Evolutionary conservation across 192 early-diverging fungal species (phyloP), one percentile per base, ranked within the genome.

Genomic region (Backusella liffmaniae): DNA sequence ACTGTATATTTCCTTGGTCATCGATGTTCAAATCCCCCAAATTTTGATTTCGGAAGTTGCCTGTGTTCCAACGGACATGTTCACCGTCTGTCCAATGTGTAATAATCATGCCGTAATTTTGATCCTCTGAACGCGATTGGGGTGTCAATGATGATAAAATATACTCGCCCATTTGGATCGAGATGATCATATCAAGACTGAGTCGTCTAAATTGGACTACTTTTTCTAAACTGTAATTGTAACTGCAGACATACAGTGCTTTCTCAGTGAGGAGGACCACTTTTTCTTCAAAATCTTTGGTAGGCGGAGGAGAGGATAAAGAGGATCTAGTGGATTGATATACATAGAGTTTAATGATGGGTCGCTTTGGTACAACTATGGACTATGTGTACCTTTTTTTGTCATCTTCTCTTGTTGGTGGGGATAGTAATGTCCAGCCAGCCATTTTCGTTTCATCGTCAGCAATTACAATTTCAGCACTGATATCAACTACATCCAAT

Each of bases 201-300:
- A 94, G 77, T 41, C 90, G 77, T 70, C 86, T 80, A 66, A 91
- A 91, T 80, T 91, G 86, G 0, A 90, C 79, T 0, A 92, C 89
- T 75, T 92, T 91, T 70, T 91, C 90, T 75, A 90, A 76, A 72
- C 87, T 86, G 66, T 92, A 90, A 77, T 92, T 85, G 37, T 90
- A 91, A 21, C 88, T 84, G 74, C 92, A 94, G 21, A 94, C 79
- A 75, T 92, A 92, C 0, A 94, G 73, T 0, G 92, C 91, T 35
- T 83, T 83, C 37, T 86, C 80, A 0, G 92, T 92, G 26, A 94
- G 72, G 0, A 91, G 76, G 5, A 94, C 79, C 15, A 94, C 88
- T 77, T 91, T 89, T 76, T 94, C 91, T 72, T 88, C 86, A 39
- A 86, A 87, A 8, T 79, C 78, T 49, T 82, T 84, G 3, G 65